phyloP scores from a whole-genome alignment of 371 early-diverging fungal genomes.

The Coemansia sp. region DNA sequence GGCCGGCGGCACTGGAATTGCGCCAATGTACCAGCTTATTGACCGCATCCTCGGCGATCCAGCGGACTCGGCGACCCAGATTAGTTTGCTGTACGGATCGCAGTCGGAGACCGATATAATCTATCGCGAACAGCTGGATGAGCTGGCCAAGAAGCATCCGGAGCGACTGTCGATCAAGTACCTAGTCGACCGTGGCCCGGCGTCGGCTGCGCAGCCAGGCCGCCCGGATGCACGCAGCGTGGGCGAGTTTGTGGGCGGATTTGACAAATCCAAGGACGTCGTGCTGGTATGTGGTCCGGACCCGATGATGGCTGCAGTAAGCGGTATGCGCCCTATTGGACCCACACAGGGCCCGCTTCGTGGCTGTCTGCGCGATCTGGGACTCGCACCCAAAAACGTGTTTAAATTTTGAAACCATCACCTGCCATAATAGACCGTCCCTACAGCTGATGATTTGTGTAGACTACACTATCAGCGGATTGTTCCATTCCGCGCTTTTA shows the following conservation, averaged over 20 bases:
- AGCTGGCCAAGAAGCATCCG: slow-evolving; percentile 60
- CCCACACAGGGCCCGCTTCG: slow-evolving; percentile 78
- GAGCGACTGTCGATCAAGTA: slow-evolving; percentile 77
- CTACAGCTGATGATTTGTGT: too few species aligned
- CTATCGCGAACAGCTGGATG: slow-evolving; percentile 73
- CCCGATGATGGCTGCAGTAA: slow-evolving; percentile 71
- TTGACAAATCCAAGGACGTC: slow-evolving; percentile 40
- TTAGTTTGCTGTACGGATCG: slow-evolving; percentile 85
- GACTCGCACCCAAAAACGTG: slow-evolving; percentile 70
- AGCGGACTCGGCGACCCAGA: slow-evolving; percentile 66
- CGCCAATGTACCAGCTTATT: slow-evolving; percentile 88
- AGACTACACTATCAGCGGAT: neutral
- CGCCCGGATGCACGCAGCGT: slow-evolving; percentile 7
- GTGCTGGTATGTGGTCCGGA: slow-evolving; percentile 91
- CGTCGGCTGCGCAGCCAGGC: slow-evolving; percentile 36
- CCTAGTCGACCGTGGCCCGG: slow-evolving; percentile 60
- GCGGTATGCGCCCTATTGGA: slow-evolving; percentile 76
- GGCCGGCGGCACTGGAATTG: slow-evolving; percentile 92
- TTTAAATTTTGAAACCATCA: slow-evolving; percentile 76
- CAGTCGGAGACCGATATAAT: slow-evolving; percentile 79
- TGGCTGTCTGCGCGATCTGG: slow-evolving; percentile 79
- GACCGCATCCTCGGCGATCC: slow-evolving; percentile 64
- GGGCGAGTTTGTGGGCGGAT: slow-evolving; percentile 7
- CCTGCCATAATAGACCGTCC: too few species aligned
- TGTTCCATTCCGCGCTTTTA: too few species aligned